A percentile compares a stretch with the other conserved stretches of the same genome.
phyloP scores from a whole-genome alignment of 768 basidiomycete species.

The Leccinum boreale region DNA sequence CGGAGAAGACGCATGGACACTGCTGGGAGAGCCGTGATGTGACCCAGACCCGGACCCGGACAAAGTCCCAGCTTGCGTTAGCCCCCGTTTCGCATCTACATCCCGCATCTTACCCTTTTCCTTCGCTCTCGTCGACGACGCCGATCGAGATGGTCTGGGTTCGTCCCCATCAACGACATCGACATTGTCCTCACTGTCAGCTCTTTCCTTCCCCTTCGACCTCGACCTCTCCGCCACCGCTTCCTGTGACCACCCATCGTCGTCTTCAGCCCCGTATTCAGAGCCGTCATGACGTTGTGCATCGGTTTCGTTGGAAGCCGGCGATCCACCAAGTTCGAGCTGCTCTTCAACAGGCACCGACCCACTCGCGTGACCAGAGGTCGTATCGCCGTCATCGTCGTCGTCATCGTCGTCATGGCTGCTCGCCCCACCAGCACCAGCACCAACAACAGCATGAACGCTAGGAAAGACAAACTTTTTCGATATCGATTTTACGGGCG shows the following conservation, averaged over 20 bases:
- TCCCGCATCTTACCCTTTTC: slow-evolving; percentile 25
- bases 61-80: slow-evolving; percentile 5
- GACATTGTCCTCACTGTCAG: slow-evolving; percentile 10
- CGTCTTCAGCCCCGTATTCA: slow-evolving; percentile 17
- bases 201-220: slow-evolving; percentile 27
- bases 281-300: slow-evolving; percentile 1
- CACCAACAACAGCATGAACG: neutral
- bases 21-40: slow-evolving; percentile 13
- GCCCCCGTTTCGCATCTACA: slow-evolving; percentile 10
- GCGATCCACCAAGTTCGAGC: slow-evolving; percentile 2
- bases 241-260: slow-evolving; percentile 21
- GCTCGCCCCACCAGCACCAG: neutral
- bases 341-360: neutral
- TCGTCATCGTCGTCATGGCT: neutral
- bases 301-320: neutral
- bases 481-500: slow-evolving; percentile 45
- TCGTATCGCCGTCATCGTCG: slow-evolving; percentile 1
- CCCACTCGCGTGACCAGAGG: neutral
- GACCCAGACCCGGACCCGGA: slow-evolving; percentile 8
- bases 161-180: slow-evolving; percentile 8
- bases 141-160: neutral
- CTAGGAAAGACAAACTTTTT: slow-evolving; percentile 54
- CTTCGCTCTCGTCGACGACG: slow-evolving; percentile 5
- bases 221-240: slow-evolving; percentile 16
- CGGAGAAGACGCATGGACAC: neutral